A percentile compares a stretch with the other conserved stretches of the same genome.
Conservation (phyloP, 75 land plant species). For the Pinus taeda region DNA sequence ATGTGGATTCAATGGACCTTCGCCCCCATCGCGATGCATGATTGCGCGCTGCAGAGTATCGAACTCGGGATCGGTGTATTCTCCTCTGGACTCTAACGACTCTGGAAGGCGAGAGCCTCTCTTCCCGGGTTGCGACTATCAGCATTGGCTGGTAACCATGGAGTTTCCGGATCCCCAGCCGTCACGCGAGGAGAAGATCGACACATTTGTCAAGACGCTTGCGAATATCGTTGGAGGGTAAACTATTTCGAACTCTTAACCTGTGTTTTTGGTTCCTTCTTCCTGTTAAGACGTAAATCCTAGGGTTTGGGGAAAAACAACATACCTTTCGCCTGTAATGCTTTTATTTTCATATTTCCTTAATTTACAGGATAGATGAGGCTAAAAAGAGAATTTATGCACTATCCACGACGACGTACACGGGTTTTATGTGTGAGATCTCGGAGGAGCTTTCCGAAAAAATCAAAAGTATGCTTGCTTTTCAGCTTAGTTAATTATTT, state of each 20-base stretch:
- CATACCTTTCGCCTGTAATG: too few species aligned
- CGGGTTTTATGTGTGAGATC: slow-evolving; percentile 9
- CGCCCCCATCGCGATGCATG: neutral
- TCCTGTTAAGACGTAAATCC: neutral
- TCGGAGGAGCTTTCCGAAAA: slow-evolving; percentile 10
- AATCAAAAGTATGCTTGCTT: neutral
- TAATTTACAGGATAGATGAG: neutral
- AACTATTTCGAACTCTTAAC: neutral
- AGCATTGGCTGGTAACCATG: slow-evolving; percentile 9
- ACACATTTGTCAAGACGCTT: neutral
- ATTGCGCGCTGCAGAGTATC: slow-evolving; percentile 3
- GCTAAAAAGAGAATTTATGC: slow-evolving; percentile 10
- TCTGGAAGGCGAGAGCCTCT: neutral
- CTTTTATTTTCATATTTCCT: neutral
- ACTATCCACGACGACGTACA: slow-evolving; percentile 8
- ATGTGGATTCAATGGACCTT: neutral
- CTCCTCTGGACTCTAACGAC: slow-evolving; percentile 3
- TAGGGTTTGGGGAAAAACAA: too few species aligned
- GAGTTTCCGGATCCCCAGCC: slow-evolving; percentile 3
- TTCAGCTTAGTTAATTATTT: too few species aligned
- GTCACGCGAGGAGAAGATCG: slow-evolving; percentile 7
- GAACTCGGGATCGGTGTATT: slow-evolving; percentile 3
- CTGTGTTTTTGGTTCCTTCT: neutral
- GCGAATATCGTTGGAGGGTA: slow-evolving; percentile 10
- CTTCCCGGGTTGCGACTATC: neutral